phyloP scores from a whole-genome alignment of 371 early-diverging fungal genomes.

The Mucor lusitanicus region DNA sequence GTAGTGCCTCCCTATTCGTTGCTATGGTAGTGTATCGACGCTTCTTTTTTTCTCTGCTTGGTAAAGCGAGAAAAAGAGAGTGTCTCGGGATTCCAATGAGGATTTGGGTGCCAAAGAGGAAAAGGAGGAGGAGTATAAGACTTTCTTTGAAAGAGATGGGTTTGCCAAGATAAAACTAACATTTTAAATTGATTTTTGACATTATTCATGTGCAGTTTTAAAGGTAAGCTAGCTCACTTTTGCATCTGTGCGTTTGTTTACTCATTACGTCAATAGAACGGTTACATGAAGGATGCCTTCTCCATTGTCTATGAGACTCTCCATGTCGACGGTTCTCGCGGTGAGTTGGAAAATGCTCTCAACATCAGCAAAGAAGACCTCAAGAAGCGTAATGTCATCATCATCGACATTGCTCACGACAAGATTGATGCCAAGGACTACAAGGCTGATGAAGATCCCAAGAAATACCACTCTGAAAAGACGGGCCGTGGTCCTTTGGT shows the following conservation, averaged over 20 bases:
- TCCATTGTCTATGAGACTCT: constrained; percentile 76
- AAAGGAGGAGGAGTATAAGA: neutral
- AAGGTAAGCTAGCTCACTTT: constrained; percentile 8
- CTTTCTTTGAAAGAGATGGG: neutral
- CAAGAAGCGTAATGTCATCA: constrained; percentile 60
- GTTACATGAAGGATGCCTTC: constrained; percentile 72
- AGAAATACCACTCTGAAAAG: constrained; percentile 58
- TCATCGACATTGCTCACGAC: constrained; percentile 67
- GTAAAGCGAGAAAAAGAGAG: neutral
- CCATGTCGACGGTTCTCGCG: constrained; percentile 71
- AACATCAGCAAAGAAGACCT: constrained; percentile 39
- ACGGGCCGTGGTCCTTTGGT: constrained; percentile 70
- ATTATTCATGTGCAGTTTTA: constrained; percentile 3
- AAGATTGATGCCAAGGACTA: constrained; percentile 52
- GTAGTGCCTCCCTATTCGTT: neutral
- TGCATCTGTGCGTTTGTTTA: neutral
- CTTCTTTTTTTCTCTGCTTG: neutral
- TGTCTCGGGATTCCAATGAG: neutral
- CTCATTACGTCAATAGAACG: constrained; percentile 37
- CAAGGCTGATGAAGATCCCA: constrained; percentile 64
- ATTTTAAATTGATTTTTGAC: neutral
- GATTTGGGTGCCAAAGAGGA: neutral
- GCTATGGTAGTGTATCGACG: neutral
- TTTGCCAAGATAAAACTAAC: neutral
- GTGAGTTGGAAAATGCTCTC: constrained; percentile 66